Conservation (phyloP, 768 basidiomycete genomes). For the Boletus reticuloceps region DNA sequence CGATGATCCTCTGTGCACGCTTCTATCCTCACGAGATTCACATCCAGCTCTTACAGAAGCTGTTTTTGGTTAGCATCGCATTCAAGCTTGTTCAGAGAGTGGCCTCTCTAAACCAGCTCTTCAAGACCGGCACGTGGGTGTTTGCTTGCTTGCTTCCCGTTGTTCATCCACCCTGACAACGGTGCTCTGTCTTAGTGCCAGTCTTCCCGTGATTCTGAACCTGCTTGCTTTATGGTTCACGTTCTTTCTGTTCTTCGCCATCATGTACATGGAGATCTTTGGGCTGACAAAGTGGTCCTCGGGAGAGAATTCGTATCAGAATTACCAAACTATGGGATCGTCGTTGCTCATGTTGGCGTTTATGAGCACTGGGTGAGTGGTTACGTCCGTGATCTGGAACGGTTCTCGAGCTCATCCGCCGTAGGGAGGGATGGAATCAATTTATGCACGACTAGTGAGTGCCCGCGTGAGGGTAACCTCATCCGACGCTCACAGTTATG, state of each 20-base stretch:
- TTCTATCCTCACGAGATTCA: slow-evolving; percentile 49
- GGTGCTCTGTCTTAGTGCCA: slow-evolving; percentile 50
- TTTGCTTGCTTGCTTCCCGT: neutral
- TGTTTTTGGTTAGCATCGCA: slow-evolving; percentile 89
- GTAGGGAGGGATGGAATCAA: slow-evolving; percentile 92
- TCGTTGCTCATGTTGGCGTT: slow-evolving; percentile 88
- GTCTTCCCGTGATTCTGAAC: slow-evolving; percentile 81
- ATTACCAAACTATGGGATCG: slow-evolving; percentile 77
- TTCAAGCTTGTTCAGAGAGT: slow-evolving; percentile 93
- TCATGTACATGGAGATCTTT: slow-evolving; percentile 88
- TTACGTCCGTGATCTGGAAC: neutral
- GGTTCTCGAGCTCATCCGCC: slow-evolving; percentile 5
- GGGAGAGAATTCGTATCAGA: slow-evolving; percentile 57
- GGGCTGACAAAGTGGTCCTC: slow-evolving; percentile 83
- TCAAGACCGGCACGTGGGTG: slow-evolving; percentile 93
- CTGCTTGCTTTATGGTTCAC: slow-evolving; percentile 86
- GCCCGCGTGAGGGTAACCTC: neutral
- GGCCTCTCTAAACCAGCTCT: slow-evolving; percentile 89
- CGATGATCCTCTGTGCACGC: slow-evolving; percentile 74
- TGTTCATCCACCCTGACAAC: neutral
- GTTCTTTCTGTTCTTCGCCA: slow-evolving; percentile 87
- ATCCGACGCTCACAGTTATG: neutral
- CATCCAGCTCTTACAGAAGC: slow-evolving; percentile 72
- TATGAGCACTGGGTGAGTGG: slow-evolving; percentile 84
- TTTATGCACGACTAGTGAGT: slow-evolving; percentile 94